Evolutionary conservation across 345 rosid genomes (phyloP).

Genomic region (Euclidium syriacum): DNA sequence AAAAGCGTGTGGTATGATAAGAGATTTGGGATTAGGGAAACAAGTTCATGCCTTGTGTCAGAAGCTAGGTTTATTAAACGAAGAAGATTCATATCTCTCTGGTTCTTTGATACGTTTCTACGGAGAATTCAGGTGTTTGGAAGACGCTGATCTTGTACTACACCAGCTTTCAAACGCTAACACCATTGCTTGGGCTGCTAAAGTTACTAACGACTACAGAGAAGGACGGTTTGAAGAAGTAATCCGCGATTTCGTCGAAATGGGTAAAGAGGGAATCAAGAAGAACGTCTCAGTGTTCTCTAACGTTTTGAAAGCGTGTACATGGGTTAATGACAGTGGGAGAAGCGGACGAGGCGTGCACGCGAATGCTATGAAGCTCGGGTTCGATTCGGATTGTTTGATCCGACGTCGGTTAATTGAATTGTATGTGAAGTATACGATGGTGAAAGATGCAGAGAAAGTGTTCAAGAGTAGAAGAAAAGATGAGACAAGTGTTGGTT

Average conservation of each 20-base stretch:
- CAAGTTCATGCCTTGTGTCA: slow-evolving; percentile 62
- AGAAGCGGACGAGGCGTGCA: slow-evolving; percentile 53
- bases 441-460: slow-evolving; percentile 43
- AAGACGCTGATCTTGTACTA: slow-evolving; percentile 41
- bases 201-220: slow-evolving; percentile 48
- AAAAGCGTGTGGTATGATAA: slow-evolving; percentile 43
- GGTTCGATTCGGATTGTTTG: slow-evolving; percentile 39
- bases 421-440: slow-evolving; percentile 57
- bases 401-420: slow-evolving; percentile 50
- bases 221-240: slow-evolving; percentile 40
- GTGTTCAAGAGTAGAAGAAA: slow-evolving; percentile 34
- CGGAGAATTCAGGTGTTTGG: slow-evolving; percentile 38
- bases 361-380: slow-evolving; percentile 48
- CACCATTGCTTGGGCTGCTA: slow-evolving; percentile 47
- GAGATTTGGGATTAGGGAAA: slow-evolving; percentile 50
- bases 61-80: slow-evolving; percentile 38
- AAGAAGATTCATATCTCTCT: slow-evolving; percentile 28
- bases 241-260: slow-evolving; percentile 40
- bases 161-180: slow-evolving; percentile 28
- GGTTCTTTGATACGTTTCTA: slow-evolving; percentile 53
- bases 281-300: slow-evolving; percentile 40
- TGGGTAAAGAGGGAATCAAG: slow-evolving; percentile 43
- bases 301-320: slow-evolving; percentile 50
- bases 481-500: slow-evolving; percentile 13
- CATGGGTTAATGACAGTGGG: slow-evolving; percentile 44